Conservation (phyloP, 805 yeast species). For the Yarrowia osloensis region DNA sequence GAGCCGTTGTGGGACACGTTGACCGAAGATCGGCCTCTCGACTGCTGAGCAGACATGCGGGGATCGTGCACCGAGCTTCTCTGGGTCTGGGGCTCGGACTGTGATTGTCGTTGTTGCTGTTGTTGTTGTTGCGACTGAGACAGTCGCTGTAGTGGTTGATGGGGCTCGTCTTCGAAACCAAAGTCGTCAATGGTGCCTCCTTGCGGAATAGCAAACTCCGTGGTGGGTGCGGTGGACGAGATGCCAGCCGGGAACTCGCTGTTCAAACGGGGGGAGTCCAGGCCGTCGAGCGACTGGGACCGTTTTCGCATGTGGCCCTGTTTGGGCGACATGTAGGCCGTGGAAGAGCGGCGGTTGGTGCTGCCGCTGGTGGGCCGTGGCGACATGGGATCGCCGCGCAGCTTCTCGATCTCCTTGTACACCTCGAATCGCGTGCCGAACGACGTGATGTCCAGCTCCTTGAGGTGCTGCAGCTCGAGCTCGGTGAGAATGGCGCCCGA, state of each 20-base stretch:
- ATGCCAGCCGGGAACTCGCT: neutral
- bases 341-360: neutral
- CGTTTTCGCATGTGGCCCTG: conserved; percentile 18
- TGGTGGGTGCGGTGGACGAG: neutral
- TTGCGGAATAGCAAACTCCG: conserved; percentile 1
- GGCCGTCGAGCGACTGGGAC: conserved; percentile 1
- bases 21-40: neutral
- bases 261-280: neutral
- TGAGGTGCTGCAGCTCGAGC: conserved; percentile 79
- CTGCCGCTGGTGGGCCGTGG: neutral
- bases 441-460: conserved; percentile 86
- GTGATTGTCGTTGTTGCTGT: neutral
- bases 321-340: conserved; percentile 1
- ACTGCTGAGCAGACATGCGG: neutral
- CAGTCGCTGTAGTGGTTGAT: neutral
- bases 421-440: conserved; percentile 96
- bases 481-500: conserved; percentile 84
- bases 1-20: neutral
- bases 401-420: conserved; percentile 79
- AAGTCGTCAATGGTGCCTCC: conserved; percentile 25
- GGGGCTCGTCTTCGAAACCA: neutral
- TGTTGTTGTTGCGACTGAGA: neutral
- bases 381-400: conserved; percentile 34
- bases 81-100: neutral
- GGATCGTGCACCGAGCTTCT: neutral